Evolutionary conservation across 2,329 filamentous ascomycete genomes (phyloP).

Genomic region (Clarireedia sp.): DNA sequence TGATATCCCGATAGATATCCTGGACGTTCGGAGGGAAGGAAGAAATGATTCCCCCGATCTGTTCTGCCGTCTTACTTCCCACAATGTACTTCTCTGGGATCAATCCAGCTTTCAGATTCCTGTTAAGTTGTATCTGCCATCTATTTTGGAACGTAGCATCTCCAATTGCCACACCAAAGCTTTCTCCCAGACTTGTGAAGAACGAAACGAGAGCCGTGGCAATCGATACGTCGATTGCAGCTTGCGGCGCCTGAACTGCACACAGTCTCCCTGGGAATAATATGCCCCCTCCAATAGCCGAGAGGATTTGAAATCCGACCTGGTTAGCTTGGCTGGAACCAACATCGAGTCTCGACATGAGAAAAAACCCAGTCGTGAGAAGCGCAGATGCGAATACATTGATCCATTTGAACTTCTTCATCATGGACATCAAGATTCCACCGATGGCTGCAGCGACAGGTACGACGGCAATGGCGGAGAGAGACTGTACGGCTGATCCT

Average conservation of each 20-base stretch:
- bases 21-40: slow-evolving; percentile 8
- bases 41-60: slow-evolving; percentile 7
- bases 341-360: slow-evolving; percentile 11
- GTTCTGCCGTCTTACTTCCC: slow-evolving; percentile 10
- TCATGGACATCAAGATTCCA: slow-evolving; percentile 8
- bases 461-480: not conserved
- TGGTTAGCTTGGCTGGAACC: slow-evolving; percentile 10
- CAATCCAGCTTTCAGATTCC: not conserved
- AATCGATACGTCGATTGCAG: slow-evolving; percentile 15
- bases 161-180: slow-evolving; percentile 24
- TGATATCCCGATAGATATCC: slow-evolving; percentile 10
- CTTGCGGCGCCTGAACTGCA: slow-evolving; percentile 14
- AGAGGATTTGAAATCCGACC: slow-evolving; percentile 13
- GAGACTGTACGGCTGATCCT: not conserved
- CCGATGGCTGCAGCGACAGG: slow-evolving; percentile 2
- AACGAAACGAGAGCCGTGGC: slow-evolving; percentile 18
- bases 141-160: slow-evolving; percentile 20
- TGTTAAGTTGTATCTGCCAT: slow-evolving; percentile 9
- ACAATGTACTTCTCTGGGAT: slow-evolving; percentile 9
- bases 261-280: slow-evolving; percentile 13
- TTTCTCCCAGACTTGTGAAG: slow-evolving; percentile 23
- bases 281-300: slow-evolving; percentile 12
- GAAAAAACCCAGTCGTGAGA: slow-evolving; percentile 2
- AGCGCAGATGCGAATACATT: slow-evolving; percentile 8
- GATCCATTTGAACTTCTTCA: slow-evolving; percentile 8